Percentiles rank a stretch among this genome's conserved stretches.
Evolutionary conservation across 768 basidiomycete species (phyloP).

Genomic region (Tylopilus sp.): DNA sequence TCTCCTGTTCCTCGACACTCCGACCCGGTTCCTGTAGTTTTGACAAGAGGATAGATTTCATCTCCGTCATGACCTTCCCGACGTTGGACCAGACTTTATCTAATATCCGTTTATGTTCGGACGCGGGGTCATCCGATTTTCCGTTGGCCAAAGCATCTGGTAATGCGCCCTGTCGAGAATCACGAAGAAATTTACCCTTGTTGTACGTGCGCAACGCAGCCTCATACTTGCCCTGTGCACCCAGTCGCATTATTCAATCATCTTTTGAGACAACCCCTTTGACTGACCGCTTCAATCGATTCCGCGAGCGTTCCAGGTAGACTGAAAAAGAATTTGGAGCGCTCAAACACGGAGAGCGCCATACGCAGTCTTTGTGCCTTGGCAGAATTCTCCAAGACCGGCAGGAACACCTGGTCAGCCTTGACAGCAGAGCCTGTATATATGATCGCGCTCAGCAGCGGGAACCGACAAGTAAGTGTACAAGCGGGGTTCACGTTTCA

Average conservation of each 20-base stretch:
- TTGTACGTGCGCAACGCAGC: slow-evolving; percentile 94
- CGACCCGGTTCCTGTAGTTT: slow-evolving; percentile 78
- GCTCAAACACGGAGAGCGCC: slow-evolving; percentile 92
- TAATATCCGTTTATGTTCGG: slow-evolving; percentile 87
- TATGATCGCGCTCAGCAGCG: slow-evolving; percentile 4
- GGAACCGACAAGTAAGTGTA: neutral
- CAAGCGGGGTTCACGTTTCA: slow-evolving; percentile 64
- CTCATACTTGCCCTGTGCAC: slow-evolving; percentile 84
- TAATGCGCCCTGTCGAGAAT: slow-evolving; percentile 84
- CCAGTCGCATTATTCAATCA: neutral
- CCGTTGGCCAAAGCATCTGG: slow-evolving; percentile 65
- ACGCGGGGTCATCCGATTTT: slow-evolving; percentile 45
- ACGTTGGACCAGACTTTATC: slow-evolving; percentile 96
- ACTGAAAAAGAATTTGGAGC: slow-evolving; percentile 98
- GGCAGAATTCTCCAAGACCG: slow-evolving; percentile 91
- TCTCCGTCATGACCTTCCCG: slow-evolving; percentile 91
- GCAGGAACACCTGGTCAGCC: slow-evolving; percentile 93
- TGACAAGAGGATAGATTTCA: slow-evolving; percentile 73
- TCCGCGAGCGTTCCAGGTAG: slow-evolving; percentile 90
- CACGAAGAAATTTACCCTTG: slow-evolving; percentile 89
- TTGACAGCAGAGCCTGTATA: slow-evolving; percentile 79
- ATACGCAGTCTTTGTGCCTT: slow-evolving; percentile 92
- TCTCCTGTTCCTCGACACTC: slow-evolving; percentile 91
- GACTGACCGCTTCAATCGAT: slow-evolving; percentile 78
- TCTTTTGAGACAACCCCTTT: neutral